Evolutionary conservation across 306 rosid species (phyloP), one percentile per base, ranked within the genome.

Genomic region (Castanea crenata): DNA sequence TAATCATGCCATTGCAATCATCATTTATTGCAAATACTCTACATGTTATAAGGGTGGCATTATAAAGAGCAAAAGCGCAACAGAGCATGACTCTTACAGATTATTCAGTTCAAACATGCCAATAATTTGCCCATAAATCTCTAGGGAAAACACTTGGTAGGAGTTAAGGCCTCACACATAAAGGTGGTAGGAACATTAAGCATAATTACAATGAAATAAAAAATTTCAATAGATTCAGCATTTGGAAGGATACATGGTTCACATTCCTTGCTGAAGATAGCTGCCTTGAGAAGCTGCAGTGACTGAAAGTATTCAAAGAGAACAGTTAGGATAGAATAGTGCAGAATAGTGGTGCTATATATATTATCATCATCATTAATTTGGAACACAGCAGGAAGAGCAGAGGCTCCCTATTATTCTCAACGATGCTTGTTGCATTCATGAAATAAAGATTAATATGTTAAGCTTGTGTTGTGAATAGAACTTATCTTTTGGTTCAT

Each of bases 71-170:
- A 58, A 73, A 56, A 67, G 20, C 13, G 8, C 73, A 73, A 72
- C 12, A 32, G 70, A 65, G 76, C 58, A 77, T 38, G 58, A 85
- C 79, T 73, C 91, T 92, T 90, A 93, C 97, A 95, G 97, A 89
- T 95, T 91, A 80, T 92, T 95, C 87, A 90, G 91, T 92, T 95
- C 99, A 83, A 89, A 95, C 98, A 95, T 90, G 92, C 98, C 99
- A 23, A 95, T 93, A 81, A 95, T 89, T 71, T 91, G 96, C 56
- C 99, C 99, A 82, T 90, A 93, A 29, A 92, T 88, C 77, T 95
- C 96, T 38, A 95, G 97, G 82, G 98, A 95, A 90, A 95, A 91
- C 77, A 95, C 99, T 68, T 91, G 82, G 54, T 70, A 62, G 74
- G 64, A 76, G 92, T 95, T 83, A 89, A 91, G 95, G 90, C 71